phyloP scores from a whole-genome alignment of 1,284 basidiomycete genomes.

The Exsudoporus floridanus region DNA sequence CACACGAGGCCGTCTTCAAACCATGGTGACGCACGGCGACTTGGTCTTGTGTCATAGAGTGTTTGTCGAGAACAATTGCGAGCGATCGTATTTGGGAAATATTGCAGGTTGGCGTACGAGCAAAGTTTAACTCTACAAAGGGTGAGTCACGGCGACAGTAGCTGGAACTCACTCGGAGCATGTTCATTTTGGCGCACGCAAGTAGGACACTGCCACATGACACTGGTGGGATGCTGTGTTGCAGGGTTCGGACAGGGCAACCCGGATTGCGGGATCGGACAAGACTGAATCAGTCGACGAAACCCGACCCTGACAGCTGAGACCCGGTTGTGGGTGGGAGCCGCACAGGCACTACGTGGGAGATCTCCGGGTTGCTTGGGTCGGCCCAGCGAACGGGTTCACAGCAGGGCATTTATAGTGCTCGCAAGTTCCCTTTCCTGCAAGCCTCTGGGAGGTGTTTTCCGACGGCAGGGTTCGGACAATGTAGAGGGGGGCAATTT shows the following conservation, averaged over 20 bases:
- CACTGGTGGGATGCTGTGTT: slow-evolving; percentile 1
- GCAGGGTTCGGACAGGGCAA: slow-evolving; percentile 3
- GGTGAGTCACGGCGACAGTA: slow-evolving; percentile 22
- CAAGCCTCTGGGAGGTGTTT: too few species aligned
- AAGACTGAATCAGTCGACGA: slow-evolving; percentile 9
- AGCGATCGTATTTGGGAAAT: slow-evolving; percentile 2
- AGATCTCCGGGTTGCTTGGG: slow-evolving; percentile 17
- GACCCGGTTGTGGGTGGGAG: slow-evolving; percentile 20
- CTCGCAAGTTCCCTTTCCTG: slow-evolving; percentile 18
- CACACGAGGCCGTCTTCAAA: too few species aligned
- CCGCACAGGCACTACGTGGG: slow-evolving; percentile 26
- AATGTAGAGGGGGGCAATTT: too few species aligned
- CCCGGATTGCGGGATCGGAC: slow-evolving; percentile 18
- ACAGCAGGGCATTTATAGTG: slow-evolving; percentile 17
- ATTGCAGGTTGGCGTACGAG: background rate
- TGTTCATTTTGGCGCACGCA: background rate
- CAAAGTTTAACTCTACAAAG: slow-evolving; percentile 12
- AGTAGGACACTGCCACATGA: slow-evolving; percentile 16
- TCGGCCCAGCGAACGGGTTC: slow-evolving; percentile 6
- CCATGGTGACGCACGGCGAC: too few species aligned
- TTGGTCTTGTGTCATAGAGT: slow-evolving; percentile 4
- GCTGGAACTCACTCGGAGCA: slow-evolving; percentile 3
- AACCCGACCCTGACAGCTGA: slow-evolving; percentile 17
- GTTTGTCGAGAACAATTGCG: slow-evolving; percentile 13
- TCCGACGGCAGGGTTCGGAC: too few species aligned